phyloP scores from a whole-genome alignment of 2,329 filamentous ascomycete genomes.

The Colletotrichum scovillei region DNA sequence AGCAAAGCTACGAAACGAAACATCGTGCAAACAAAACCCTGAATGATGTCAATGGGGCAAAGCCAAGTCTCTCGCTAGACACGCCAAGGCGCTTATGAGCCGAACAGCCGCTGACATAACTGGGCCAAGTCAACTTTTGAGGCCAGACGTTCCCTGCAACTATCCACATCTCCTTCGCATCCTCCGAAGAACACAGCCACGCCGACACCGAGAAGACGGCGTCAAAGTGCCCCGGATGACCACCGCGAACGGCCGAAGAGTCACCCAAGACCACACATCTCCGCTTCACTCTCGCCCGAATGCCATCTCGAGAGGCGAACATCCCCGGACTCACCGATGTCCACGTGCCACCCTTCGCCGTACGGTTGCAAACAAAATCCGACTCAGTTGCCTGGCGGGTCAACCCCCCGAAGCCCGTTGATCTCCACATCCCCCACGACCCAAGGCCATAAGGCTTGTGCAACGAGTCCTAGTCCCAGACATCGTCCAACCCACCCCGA shows the following conservation, averaged over 20 bases:
- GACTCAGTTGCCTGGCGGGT: not conserved
- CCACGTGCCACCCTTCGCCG: slow-evolving; percentile 15
- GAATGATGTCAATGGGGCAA: slow-evolving; percentile 20
- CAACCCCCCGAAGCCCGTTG: not conserved
- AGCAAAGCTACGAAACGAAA: too few species aligned
- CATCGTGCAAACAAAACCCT: not conserved
- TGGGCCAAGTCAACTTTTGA: not conserved
- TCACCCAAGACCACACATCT: not conserved
- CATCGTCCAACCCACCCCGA: not conserved
- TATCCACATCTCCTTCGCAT: slow-evolving; percentile 1
- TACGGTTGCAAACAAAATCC: not conserved
- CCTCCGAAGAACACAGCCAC: slow-evolving; percentile 18
- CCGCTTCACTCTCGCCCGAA: not conserved
- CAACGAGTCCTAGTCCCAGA: slow-evolving; percentile 11
- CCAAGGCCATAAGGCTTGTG: slow-evolving; percentile 21
- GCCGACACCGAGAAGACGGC: slow-evolving; percentile 28
- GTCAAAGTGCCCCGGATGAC: not conserved
- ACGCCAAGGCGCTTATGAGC: slow-evolving; percentile 23
- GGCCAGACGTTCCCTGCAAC: not conserved
- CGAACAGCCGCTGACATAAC: slow-evolving; percentile 18
- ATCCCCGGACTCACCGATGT: slow-evolving; percentile 12
- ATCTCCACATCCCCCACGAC: not conserved
- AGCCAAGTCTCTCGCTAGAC: slow-evolving; percentile 24
- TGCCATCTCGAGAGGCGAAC: not conserved
- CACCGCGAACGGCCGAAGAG: not conserved